Conservation (phyloP, 2,329 filamentous ascomycete genomes). For the Dichotomopilus funicola region DNA sequence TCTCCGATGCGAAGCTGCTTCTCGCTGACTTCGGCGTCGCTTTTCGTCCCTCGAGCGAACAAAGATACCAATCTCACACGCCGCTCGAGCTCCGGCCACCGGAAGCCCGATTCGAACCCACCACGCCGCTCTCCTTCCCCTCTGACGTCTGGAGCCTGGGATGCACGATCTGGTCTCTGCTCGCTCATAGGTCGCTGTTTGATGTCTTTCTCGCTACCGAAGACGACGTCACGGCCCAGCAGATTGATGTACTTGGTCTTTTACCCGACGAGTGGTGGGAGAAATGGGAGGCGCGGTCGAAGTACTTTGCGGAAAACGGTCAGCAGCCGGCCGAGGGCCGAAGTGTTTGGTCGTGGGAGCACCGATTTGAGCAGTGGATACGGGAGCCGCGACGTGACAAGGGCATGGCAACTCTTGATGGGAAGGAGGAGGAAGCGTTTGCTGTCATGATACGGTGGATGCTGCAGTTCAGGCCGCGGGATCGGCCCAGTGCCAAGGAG, state of each 20-base stretch:
- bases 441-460: constrained; percentile 15
- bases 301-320: constrained; percentile 9
- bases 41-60: constrained; percentile 26
- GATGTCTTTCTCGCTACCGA: constrained; percentile 22
- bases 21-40: constrained; percentile 33
- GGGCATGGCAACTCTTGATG: constrained; percentile 6
- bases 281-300: constrained; percentile 10
- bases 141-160: constrained; percentile 37
- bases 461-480: constrained; percentile 14
- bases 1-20: constrained; percentile 15
- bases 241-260: constrained; percentile 28
- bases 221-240: constrained; percentile 28
- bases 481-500: constrained; percentile 14
- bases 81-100: constrained; percentile 29
- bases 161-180: constrained; percentile 32
- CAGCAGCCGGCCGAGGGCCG: constrained; percentile 7
- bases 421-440: constrained; percentile 12
- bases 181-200: constrained; percentile 29
- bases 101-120: constrained; percentile 32
- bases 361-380: constrained; percentile 28
- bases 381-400: constrained; percentile 24
- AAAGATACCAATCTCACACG: constrained; percentile 25
- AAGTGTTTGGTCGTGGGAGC: constrained; percentile 24
- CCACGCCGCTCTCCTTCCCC: constrained; percentile 28
- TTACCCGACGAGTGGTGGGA: constrained; percentile 16